These are phyloP conservation scores for Aspergillus floridensis DNA, from an alignment of 2,329 filamentous ascomycete genomes.

Conservation along the genomic window DNA sequence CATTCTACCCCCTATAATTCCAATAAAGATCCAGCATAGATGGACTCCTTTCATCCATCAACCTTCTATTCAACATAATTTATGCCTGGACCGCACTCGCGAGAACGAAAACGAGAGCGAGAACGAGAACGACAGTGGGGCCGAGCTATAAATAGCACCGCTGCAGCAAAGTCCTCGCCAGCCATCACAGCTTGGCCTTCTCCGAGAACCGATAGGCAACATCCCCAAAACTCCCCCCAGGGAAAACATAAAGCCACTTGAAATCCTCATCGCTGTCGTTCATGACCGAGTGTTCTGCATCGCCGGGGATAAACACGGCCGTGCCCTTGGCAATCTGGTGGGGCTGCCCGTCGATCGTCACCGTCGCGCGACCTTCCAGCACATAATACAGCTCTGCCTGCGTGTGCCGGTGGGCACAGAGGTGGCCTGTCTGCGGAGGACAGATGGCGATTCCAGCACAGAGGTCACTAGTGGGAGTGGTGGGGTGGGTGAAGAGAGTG, in stretches of 20 bases:
- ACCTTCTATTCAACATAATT: background rate
- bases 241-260: constrained; percentile 44
- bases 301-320: constrained; percentile 43
- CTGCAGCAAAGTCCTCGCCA: too few species aligned
- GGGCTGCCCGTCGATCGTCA: constrained; percentile 39
- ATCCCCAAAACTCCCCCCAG: constrained; percentile 38
- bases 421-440: constrained; percentile 31
- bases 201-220: constrained; percentile 39
- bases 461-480: constrained; percentile 36
- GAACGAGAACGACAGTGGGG: too few species aligned
- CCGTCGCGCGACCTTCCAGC: constrained; percentile 35
- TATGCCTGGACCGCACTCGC: background rate
- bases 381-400: constrained; percentile 48
- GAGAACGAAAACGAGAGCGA: background rate
- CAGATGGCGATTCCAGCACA: constrained; percentile 40
- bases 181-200: background rate
- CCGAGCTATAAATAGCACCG: too few species aligned
- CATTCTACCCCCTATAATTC: background rate
- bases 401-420: constrained; percentile 40
- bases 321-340: constrained; percentile 33
- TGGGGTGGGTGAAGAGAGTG: constrained; percentile 38
- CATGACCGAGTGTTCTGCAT: constrained; percentile 44
- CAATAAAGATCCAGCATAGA: background rate
- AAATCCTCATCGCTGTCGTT: constrained; percentile 31
- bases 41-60: background rate